These are phyloP conservation scores for Mucor mucedo DNA, from an alignment of 371 early-diverging fungal genomes.

Conservation along the genomic window DNA sequence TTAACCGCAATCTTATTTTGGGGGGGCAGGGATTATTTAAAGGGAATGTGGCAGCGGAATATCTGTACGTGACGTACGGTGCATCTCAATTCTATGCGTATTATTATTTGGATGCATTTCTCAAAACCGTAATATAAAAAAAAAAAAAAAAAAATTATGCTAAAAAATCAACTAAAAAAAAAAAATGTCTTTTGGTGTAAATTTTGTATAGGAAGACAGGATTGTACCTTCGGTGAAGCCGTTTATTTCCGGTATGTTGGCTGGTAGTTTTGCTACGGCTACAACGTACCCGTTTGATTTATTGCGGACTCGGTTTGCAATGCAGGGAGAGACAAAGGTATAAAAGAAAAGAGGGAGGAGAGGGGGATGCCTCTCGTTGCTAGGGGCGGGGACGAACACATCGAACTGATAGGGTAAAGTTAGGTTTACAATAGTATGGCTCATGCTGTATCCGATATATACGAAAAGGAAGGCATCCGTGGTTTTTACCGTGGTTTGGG, in stretches of 20 bases:
- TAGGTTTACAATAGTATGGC: conserved; percentile 65
- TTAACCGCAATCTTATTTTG: not conserved
- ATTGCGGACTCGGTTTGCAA: conserved; percentile 87
- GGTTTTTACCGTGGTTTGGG: conserved; percentile 88
- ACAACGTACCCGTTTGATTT: conserved; percentile 91
- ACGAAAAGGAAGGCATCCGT: conserved; percentile 67
- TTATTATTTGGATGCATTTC: conserved; percentile 48
- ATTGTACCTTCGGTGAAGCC: conserved; percentile 47
- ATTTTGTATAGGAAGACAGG: conserved; percentile 3
- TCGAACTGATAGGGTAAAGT: not conserved
- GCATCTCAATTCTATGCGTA: conserved; percentile 82
- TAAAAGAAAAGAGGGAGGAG: not conserved
- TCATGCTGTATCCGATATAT: conserved; percentile 67
- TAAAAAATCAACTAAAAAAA: not conserved
- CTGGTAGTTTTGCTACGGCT: conserved; percentile 79
- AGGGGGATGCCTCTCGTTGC: no score
- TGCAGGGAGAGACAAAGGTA: conserved; percentile 68
- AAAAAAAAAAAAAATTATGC: not conserved
- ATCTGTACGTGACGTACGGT: conserved; percentile 87
- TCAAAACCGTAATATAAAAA: conserved; percentile 15
- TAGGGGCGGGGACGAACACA: no score
- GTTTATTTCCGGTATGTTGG: conserved; percentile 69
- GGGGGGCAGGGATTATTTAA: conserved; percentile 86
- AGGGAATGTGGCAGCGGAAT: conserved; percentile 88
- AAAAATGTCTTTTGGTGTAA: not conserved